Evolutionary conservation across 2,329 filamentous ascomycete species (phyloP), one percentile per base, ranked within the genome.

Genomic region (Pseudogymnoascus sp.): DNA sequence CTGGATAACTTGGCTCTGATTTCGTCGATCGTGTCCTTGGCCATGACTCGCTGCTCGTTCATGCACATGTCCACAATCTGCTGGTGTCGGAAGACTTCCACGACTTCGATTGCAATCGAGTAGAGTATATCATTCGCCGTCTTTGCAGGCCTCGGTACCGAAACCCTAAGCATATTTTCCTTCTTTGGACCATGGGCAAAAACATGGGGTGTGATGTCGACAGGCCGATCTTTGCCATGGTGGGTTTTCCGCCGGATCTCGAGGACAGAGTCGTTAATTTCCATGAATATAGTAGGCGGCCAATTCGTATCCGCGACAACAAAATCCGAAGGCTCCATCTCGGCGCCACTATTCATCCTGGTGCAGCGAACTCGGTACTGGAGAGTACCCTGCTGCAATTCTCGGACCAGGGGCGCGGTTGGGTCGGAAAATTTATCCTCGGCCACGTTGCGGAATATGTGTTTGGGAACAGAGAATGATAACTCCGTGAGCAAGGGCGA

Each of bases 311-410:
- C 82, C n/a, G 78, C 73, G 1, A 80, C 77, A 5, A 82, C 78
- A 91, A 91, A 96, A 1, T 77, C 73, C 6, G 72, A 62, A 4
- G 68, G 64, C 4, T 70, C 65, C 63, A 77, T 76, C 7, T 55
- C 67, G 28, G 65, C 62, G 33, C 65, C 60, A 30, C 61, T 59
- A 11, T 67, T 69, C n/a, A 68, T 62, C 58, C 71, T 68, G 68
- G 88, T 83, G 69, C 89, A 88, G 8, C 90, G 86, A 22, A 96
- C 69, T 14, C 91, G 88, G 69, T 87, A 87, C 36, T 84, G 81
- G 4, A 82, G 73, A 59, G 82, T 84, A 4, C 83, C 82, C 63
- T 84, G 76, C 16, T 67, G 71, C 28, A 70, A 72, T 64, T 72
- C 73, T 1, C 77, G 74, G 36, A 62, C 74, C 59, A 73, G 70